A percentile compares a stretch with the other conserved stretches of the same genome.
These are phyloP conservation scores for Pseudisothecium myosuroides DNA, from an alignment of 225 moss, liverwort and hornwort species.

Conservation along the genomic window DNA sequence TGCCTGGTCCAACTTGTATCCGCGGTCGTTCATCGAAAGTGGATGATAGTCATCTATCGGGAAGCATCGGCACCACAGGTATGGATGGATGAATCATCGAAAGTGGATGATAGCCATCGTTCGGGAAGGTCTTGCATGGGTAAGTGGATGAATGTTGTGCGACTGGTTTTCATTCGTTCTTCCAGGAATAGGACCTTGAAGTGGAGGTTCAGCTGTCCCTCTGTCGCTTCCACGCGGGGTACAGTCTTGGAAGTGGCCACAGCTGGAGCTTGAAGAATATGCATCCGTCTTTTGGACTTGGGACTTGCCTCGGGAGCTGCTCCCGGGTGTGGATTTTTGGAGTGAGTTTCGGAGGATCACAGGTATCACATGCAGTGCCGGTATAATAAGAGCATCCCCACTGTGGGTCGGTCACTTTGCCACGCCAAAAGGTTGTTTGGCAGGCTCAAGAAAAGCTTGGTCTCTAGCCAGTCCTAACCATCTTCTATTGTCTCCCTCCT, in stretches of 20 bases:
- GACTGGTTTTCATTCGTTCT: not conserved
- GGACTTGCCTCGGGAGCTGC: not conserved
- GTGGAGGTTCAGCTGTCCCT: not conserved
- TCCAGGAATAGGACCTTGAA: not conserved
- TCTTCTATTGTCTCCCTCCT: too few relatives aligned
- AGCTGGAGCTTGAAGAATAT: not conserved
- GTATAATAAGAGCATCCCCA: too few relatives aligned
- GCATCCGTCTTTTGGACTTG: not conserved
- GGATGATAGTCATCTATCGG: not conserved
- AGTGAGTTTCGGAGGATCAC: not conserved
- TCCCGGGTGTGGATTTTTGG: not conserved
- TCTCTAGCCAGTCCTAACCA: too few relatives aligned
- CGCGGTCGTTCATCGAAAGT: not conserved
- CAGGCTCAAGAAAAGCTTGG: too few relatives aligned
- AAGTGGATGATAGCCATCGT: too few relatives aligned
- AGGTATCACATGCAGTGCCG: not conserved
- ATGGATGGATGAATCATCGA: not conserved
- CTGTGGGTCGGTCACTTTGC: too few relatives aligned
- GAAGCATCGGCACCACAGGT: accelerated
- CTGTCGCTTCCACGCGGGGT: not conserved
- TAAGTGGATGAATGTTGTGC: not conserved
- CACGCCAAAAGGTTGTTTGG: too few relatives aligned
- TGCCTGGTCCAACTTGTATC: not conserved
- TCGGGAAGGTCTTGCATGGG: too few relatives aligned
- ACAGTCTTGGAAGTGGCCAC: not conserved